These are phyloP conservation scores for Fusarium sp. DNA, from an alignment of 2,329 filamentous ascomycete genomes.

Conservation along the genomic window DNA sequence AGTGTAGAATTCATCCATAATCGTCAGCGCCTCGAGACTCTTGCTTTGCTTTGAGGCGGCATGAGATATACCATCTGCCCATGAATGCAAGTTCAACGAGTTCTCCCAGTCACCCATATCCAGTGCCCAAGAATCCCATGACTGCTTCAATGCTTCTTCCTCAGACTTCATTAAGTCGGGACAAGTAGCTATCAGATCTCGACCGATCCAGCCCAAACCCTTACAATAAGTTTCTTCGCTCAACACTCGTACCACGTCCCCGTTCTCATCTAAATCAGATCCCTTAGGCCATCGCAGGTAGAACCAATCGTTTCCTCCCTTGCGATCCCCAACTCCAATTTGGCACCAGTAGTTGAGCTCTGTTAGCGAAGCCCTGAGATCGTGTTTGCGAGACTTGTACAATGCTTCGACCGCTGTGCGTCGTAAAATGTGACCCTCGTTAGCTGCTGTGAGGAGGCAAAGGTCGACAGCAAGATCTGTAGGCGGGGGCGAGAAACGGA, in stretches of 20 bases:
- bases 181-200: slow-evolving; percentile 63
- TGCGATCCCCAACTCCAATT: slow-evolving; percentile 89
- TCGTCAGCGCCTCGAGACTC: slow-evolving; percentile 56
- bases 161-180: slow-evolving; percentile 58
- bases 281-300: slow-evolving; percentile 80
- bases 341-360: slow-evolving; percentile 98
- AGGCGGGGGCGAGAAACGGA: slow-evolving; percentile 78
- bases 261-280: slow-evolving; percentile 73
- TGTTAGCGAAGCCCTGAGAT: slow-evolving; percentile 82
- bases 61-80: slow-evolving; percentile 49
- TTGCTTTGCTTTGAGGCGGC: slow-evolving; percentile 27
- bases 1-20: slow-evolving; percentile 66
- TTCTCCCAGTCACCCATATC: slow-evolving; percentile 69
- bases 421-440: slow-evolving; percentile 84
- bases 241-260: slow-evolving; percentile 78
- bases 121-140: slow-evolving; percentile 75
- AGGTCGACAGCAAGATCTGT: slow-evolving; percentile 79
- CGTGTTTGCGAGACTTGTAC: slow-evolving; percentile 74
- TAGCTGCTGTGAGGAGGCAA: slow-evolving; percentile 82
- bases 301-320: slow-evolving; percentile 91
- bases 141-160: slow-evolving; percentile 72
- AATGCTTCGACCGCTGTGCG: slow-evolving; percentile 75
- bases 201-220: slow-evolving; percentile 81
- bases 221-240: slow-evolving; percentile 81
- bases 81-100: slow-evolving; percentile 53